A percentile compares a stretch with the other conserved stretches of the same genome.
Conservation (phyloP, 2,329 filamentous ascomycete genomes). For the Diaporthe caulivora region DNA sequence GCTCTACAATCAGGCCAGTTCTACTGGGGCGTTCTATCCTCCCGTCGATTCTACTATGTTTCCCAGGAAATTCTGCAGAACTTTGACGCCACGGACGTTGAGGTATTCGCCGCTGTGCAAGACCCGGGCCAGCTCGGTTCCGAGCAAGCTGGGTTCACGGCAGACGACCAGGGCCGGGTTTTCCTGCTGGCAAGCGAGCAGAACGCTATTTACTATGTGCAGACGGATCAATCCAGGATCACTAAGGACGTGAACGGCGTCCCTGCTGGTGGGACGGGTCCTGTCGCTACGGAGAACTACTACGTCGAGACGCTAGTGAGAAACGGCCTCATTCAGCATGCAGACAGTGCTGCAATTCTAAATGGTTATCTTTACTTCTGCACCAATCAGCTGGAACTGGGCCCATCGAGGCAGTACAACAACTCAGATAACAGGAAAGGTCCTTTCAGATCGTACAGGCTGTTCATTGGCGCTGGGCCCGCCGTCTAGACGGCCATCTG, state of each 20-base stretch:
- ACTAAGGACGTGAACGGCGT: conserved; percentile 51
- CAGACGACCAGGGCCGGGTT: conserved; percentile 54
- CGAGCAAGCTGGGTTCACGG: conserved; percentile 57
- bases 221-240: conserved; percentile 50
- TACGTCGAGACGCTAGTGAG: conserved; percentile 55
- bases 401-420: conserved; percentile 52
- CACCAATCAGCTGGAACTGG: conserved; percentile 55
- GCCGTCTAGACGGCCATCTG: conserved; percentile 41
- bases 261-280: conserved; percentile 48
- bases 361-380: conserved; percentile 57
- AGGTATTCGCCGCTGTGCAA: conserved; percentile 52
- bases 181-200: conserved; percentile 57
- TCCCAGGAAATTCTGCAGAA: conserved; percentile 51
- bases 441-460: conserved; percentile 51
- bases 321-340: conserved; percentile 56
- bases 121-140: conserved; percentile 53
- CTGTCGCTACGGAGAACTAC: conserved; percentile 50
- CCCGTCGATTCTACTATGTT: conserved; percentile 55
- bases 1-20: conserved; percentile 55
- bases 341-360: conserved; percentile 54
- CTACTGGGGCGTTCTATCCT: conserved; percentile 57
- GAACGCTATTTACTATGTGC: conserved; percentile 58
- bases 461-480: conserved; percentile 52
- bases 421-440: conserved; percentile 52
- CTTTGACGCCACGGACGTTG: conserved; percentile 47